Evolutionary conservation across 257 asterid species (phyloP).

Genomic region (Mentha longifolia): DNA sequence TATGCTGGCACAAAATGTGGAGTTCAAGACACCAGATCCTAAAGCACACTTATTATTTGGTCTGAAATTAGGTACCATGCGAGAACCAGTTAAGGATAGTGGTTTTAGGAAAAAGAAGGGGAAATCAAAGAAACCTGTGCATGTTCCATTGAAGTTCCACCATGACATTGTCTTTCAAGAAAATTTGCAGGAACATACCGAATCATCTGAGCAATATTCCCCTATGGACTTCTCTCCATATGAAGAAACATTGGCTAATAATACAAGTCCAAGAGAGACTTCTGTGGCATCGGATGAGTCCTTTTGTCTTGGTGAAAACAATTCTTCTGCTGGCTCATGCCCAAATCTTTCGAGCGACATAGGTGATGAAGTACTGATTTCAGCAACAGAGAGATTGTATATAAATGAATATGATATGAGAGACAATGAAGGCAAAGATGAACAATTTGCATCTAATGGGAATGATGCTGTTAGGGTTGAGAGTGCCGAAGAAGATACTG

Average conservation of each 20-base stretch:
- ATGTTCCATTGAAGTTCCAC: conserved; percentile 46
- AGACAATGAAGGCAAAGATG: conserved; percentile 37
- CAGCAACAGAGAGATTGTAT: conserved; percentile 51
- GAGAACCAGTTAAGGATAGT: too few species aligned
- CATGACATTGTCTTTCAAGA: conserved; percentile 54
- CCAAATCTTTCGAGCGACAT: conserved; percentile 44
- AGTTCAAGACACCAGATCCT: conserved; percentile 65
- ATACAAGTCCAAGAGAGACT: conserved; percentile 60
- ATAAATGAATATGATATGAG: conserved; percentile 50
- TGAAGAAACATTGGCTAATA: conserved; percentile 58
- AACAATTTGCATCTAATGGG: conserved; percentile 36
- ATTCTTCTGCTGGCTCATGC: conserved; percentile 47
- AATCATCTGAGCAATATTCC: conserved; percentile 71
- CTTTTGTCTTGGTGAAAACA: conserved; percentile 47
- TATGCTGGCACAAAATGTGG: conserved; percentile 45
- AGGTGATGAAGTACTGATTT: conserved; percentile 55
- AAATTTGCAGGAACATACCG: conserved; percentile 46
- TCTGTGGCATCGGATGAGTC: conserved; percentile 78
- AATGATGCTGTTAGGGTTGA: conserved; percentile 45
- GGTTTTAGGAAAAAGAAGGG: conserved; percentile 78
- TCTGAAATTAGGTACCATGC: conserved; percentile 58
- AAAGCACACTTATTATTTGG: conserved; percentile 53
- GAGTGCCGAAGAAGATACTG: conserved; percentile 61
- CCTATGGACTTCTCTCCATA: conserved; percentile 97
- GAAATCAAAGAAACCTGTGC: conserved; percentile 55